These are phyloP conservation scores for Penicillium hesseltinei DNA, from an alignment of 2,329 filamentous ascomycete genomes.

Conservation along the genomic window DNA sequence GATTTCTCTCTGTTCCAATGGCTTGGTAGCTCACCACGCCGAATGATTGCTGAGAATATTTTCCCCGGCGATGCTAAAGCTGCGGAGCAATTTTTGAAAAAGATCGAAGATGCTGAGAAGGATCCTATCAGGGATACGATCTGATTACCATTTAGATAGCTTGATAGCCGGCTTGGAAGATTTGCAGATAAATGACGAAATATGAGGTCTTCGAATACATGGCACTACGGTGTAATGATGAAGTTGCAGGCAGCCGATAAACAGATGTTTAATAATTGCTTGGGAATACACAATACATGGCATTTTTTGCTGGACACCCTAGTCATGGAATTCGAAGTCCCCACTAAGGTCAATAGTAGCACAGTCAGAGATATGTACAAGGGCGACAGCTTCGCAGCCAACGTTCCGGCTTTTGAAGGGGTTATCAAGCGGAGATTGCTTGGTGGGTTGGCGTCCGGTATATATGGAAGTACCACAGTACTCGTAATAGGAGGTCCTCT, in stretches of 20 bases:
- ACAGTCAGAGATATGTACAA: too few relatives aligned
- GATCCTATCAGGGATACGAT: conserved; percentile 21
- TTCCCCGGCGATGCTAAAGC: conserved; percentile 8
- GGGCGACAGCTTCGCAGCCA: too few relatives aligned
- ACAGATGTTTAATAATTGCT: too few relatives aligned
- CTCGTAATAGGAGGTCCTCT: too few relatives aligned
- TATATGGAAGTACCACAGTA: too few relatives aligned
- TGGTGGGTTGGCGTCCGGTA: too few relatives aligned
- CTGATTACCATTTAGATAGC: background rate
- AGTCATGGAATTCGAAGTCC: background rate
- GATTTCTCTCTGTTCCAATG: conserved; percentile 74
- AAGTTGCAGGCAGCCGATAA: background rate
- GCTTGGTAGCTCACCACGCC: conserved; percentile 69
- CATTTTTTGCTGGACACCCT: background rate
- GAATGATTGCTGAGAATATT: conserved; percentile 27
- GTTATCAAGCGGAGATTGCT: too few relatives aligned
- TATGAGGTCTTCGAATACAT: too few relatives aligned
- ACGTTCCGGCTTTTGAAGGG: too few relatives aligned
- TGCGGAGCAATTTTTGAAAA: conserved; percentile 59
- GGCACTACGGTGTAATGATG: background rate
- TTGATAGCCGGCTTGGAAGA: accelerated
- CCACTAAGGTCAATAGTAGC: too few relatives aligned
- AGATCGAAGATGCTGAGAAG: conserved; percentile 60
- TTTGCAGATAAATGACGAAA: background rate
- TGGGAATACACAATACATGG: background rate